Conservation (phyloP, 352 stramenopile species). For the Phytophthora cajani region DNA sequence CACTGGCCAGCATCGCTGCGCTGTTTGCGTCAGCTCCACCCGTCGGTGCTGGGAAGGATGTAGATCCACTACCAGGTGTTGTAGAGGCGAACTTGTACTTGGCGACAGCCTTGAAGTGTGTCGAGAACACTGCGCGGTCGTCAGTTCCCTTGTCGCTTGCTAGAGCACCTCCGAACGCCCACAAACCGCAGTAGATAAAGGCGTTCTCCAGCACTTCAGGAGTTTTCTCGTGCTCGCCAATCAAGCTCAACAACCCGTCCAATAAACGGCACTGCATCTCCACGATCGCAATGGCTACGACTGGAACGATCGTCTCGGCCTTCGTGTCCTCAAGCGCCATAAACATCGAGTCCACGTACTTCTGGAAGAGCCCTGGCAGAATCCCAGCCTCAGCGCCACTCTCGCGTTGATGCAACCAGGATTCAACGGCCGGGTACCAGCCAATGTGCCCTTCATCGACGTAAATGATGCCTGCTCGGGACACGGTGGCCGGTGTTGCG, state of each 20-base stretch:
- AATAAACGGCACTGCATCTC: constrained; percentile 94
- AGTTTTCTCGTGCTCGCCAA: constrained; percentile 86
- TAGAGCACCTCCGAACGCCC: constrained; percentile 95
- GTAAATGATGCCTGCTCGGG: constrained; percentile 96
- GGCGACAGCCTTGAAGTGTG: constrained; percentile 59
- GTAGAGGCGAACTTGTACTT: constrained; percentile 75
- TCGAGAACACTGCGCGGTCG: constrained; percentile 65
- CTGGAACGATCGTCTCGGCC: constrained; percentile 59
- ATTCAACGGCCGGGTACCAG: constrained; percentile 95
- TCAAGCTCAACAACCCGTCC: constrained; percentile 87
- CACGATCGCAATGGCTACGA: constrained; percentile 73
- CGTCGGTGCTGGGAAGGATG: constrained; percentile 6
- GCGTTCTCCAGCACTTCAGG: constrained; percentile 93
- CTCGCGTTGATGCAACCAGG: constrained; percentile 88
- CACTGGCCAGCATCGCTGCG: constrained; percentile 17
- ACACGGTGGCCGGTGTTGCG: constrained; percentile 96
- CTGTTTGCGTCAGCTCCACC: constrained; percentile 20
- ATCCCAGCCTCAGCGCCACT: constrained; percentile 85
- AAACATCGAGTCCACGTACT: constrained; percentile 93
- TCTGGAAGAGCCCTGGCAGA: constrained; percentile 92
- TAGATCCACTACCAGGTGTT: neutral
- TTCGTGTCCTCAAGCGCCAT: constrained; percentile 75
- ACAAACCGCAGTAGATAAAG: constrained; percentile 95
- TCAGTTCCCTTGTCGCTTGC: constrained; percentile 84
- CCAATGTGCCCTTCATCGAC: constrained; percentile 94